Percentiles rank a stretch among this genome's conserved stretches.
Evolutionary conservation across 805 yeast genomes (phyloP).

Genomic region (Nakazawaea ambrosiae): DNA sequence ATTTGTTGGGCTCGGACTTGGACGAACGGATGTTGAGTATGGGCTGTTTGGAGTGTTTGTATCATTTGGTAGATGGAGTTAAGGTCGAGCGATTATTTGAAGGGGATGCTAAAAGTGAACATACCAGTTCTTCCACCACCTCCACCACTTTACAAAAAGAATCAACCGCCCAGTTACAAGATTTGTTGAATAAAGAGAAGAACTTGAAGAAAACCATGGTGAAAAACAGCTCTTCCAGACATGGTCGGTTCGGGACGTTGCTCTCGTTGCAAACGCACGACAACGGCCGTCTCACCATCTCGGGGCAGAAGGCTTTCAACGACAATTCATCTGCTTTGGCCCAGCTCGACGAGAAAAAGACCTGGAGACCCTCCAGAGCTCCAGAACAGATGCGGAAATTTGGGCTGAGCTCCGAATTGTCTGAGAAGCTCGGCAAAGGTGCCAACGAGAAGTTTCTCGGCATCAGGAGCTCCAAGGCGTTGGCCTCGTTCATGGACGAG

Average conservation of each 20-base stretch:
- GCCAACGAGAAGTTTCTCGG: constrained; percentile 23
- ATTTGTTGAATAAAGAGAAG: constrained; percentile 55
- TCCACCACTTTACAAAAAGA: neutral
- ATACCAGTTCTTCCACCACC: neutral
- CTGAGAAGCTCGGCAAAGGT: constrained; percentile 17
- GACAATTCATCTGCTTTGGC: constrained; percentile 24
- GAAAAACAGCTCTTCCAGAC: constrained; percentile 60
- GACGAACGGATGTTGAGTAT: constrained; percentile 54
- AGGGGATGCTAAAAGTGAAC: neutral
- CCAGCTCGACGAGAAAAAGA: constrained; percentile 61
- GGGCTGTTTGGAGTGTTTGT: constrained; percentile 63
- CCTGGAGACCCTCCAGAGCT: constrained; percentile 38
- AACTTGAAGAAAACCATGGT: constrained; percentile 40
- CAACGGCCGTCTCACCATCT: constrained; percentile 50
- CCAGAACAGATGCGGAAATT: constrained; percentile 15
- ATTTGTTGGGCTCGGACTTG: constrained; percentile 58
- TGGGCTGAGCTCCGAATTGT: constrained; percentile 22
- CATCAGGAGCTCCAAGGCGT: constrained; percentile 20
- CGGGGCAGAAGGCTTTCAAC: constrained; percentile 64
- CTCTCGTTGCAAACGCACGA: constrained; percentile 63
- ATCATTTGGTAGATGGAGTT: constrained; percentile 53
- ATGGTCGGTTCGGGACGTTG: constrained; percentile 86
- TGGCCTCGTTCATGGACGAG: constrained; percentile 42
- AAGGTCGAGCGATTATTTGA: constrained; percentile 27
- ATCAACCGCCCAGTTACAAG: constrained; percentile 31